phyloP scores from a whole-genome alignment of 441 rosid genomes.

The Adansonia grandidieri region DNA sequence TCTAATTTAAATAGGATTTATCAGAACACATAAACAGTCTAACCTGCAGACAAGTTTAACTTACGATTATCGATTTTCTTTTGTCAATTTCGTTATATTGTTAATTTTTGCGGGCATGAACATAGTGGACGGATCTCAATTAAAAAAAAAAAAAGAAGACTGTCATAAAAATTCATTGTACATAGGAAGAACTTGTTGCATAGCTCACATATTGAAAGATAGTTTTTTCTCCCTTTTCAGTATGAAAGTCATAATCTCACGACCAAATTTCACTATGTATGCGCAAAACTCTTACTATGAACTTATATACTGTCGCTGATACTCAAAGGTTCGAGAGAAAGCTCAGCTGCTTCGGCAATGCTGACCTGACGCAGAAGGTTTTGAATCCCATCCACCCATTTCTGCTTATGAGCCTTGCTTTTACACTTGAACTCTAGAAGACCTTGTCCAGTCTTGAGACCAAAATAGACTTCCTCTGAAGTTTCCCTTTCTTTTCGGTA shows the following conservation, averaged over 20 bases:
- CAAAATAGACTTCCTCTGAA: slow-evolving; percentile 71
- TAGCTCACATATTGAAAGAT: neutral
- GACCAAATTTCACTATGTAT: slow-evolving; percentile 21
- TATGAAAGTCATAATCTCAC: neutral
- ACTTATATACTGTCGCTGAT: slow-evolving; percentile 39
- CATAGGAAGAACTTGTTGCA: slow-evolving; percentile 6
- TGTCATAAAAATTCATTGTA: neutral
- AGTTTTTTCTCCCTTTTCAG: neutral
- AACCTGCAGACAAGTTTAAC: too few species aligned
- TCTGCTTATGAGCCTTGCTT: slow-evolving; percentile 77
- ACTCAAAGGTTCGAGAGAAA: slow-evolving; percentile 55
- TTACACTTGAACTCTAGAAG: slow-evolving; percentile 86
- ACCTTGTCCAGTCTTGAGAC: slow-evolving; percentile 81
- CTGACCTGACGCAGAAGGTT: slow-evolving; percentile 62
- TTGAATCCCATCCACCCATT: slow-evolving; percentile 76
- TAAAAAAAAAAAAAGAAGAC: neutral
- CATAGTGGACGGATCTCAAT: neutral
- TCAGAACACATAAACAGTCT: too few species aligned
- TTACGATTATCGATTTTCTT: too few species aligned
- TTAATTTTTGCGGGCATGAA: neutral
- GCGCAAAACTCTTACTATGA: neutral
- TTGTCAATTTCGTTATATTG: too few species aligned
- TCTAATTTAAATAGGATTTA: too few species aligned
- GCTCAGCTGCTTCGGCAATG: slow-evolving; percentile 45
- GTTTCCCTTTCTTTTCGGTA: slow-evolving; percentile 70